phyloP scores from a whole-genome alignment of 768 basidiomycete species.

The Suillus hirtellus region DNA sequence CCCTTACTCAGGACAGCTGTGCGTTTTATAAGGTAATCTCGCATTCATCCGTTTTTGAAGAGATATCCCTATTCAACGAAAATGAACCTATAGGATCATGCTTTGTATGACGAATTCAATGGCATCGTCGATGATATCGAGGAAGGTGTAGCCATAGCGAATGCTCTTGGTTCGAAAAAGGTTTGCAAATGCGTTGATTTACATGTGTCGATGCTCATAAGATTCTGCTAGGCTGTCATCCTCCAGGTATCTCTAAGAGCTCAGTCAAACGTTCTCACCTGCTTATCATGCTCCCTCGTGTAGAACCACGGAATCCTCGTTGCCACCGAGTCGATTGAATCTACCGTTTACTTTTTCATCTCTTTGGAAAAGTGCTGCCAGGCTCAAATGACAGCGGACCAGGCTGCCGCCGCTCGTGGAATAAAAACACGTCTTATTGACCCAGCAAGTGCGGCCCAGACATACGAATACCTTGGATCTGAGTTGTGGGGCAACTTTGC shows the following conservation, averaged over 20 bases:
- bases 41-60: neutral
- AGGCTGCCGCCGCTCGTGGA: conserved; percentile 27
- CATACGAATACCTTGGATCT: conserved; percentile 23
- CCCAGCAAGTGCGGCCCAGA: conserved; percentile 28
- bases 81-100: conserved; percentile 24
- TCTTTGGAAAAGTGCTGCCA: conserved; percentile 31
- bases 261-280: neutral
- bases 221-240: conserved; percentile 20
- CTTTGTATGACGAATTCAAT: conserved; percentile 32
- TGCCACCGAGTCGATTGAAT: conserved; percentile 24
- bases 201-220: neutral
- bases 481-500: conserved; percentile 39
- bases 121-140: conserved; percentile 37
- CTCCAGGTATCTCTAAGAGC: conserved; percentile 16
- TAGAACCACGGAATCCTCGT: conserved; percentile 32
- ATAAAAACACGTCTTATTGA: conserved; percentile 3
- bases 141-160: conserved; percentile 36
- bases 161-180: conserved; percentile 27
- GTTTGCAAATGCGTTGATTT: conserved; percentile 7
- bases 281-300: neutral
- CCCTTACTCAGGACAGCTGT: conserved; percentile 37
- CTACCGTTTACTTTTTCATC: conserved; percentile 26
- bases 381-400: conserved; percentile 31
- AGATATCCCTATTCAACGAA: neutral
- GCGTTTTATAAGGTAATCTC: conserved; percentile 32